Conservation (phyloP, 371 early-diverging fungal species). For the Syncephalastrum sp. region DNA sequence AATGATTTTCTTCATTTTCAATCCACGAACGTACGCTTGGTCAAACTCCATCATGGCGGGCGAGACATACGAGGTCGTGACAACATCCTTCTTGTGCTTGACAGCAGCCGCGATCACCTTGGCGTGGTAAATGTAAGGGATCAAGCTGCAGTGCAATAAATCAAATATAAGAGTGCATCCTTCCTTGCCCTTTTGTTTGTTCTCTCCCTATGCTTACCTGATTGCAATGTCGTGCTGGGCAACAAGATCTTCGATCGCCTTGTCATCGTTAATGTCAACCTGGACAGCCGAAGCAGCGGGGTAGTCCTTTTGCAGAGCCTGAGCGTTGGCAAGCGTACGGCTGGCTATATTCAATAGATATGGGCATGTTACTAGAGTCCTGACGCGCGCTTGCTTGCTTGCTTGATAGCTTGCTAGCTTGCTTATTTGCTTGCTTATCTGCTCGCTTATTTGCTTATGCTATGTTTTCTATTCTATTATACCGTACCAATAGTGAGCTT, state of each 20-base stretch:
- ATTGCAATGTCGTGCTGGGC: conserved; percentile 84
- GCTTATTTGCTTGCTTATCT: no score
- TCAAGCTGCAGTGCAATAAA: conserved; percentile 55
- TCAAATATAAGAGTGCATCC: background rate
- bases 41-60: conserved; percentile 85
- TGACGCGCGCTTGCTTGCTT: background rate
- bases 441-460: background rate
- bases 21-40: conserved; percentile 56
- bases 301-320: conserved; percentile 63
- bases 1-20: background rate
- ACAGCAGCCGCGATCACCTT: conserved; percentile 84
- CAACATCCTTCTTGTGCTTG: conserved; percentile 78
- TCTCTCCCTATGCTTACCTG: conserved; percentile 31
- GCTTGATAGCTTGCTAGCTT: no score
- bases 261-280: conserved; percentile 79
- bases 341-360: conserved; percentile 58
- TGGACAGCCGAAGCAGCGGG: conserved; percentile 63
- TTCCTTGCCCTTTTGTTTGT: background rate
- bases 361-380: background rate
- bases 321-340: conserved; percentile 77
- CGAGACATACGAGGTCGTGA: conserved; percentile 91
- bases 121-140: conserved; percentile 87
- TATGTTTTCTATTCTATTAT: conserved; percentile 16
- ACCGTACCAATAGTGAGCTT: conserved; percentile 73
- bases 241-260: conserved; percentile 83